phyloP scores from a whole-genome alignment of 345 rosid genomes.

The Garcia nutans region DNA sequence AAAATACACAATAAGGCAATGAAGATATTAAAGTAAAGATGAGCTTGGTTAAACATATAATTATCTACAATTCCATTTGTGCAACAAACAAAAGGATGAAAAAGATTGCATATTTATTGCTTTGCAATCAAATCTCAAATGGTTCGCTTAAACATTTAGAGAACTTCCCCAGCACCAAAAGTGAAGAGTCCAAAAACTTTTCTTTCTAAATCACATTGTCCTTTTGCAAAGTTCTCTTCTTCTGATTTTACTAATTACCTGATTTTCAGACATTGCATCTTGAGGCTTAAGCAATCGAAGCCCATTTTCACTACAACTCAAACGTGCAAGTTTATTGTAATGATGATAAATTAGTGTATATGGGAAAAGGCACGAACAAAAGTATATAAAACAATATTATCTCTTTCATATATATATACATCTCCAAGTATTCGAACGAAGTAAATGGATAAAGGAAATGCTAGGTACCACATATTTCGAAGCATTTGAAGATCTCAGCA shows the following conservation, averaged over 20 bases:
- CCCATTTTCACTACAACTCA: conserved; percentile 1
- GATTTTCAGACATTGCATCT: not conserved
- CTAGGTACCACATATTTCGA: conserved; percentile 87
- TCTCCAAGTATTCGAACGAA: not conserved
- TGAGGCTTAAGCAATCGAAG: conserved; percentile 1
- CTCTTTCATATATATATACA: not conserved
- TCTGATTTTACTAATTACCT: not conserved
- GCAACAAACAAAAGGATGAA: not conserved
- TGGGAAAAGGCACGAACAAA: not conserved
- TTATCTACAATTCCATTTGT: not conserved
- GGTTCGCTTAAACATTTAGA: not conserved
- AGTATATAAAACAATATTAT: too few relatives aligned
- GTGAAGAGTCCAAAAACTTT: not conserved
- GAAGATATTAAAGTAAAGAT: conserved; percentile 1
- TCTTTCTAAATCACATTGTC: not conserved
- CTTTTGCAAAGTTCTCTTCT: not conserved
- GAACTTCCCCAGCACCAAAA: not conserved
- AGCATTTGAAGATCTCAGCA: conserved; percentile 77
- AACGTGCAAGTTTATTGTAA: not conserved
- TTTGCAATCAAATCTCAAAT: not conserved
- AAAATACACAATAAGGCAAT: not conserved
- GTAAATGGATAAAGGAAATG: conserved; percentile 2
- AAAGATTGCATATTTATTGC: not conserved
- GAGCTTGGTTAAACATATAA: not conserved
- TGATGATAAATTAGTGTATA: not conserved